Base-by-base conservation (phyloP, 805 yeast genomes). In the Starmerella floris region DNA sequence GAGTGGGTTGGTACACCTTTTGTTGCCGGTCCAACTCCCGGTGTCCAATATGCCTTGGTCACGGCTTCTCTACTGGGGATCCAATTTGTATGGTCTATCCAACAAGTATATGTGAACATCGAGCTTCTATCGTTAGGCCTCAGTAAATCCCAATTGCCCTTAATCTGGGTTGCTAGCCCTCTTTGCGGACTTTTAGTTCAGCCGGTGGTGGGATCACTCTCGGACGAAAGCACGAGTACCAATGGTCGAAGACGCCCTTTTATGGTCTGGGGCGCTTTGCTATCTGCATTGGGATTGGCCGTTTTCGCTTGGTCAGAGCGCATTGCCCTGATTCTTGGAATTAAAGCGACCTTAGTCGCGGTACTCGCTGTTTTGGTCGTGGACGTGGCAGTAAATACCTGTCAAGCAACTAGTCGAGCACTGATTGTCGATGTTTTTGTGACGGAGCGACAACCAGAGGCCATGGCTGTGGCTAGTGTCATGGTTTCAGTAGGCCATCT, bases 81-180 rank as follows among this genome's bases (percentile, higher is more conserved):
- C 19, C 81, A 76, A 53, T 58, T 76, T 40, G 73, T 80, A 0
- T 76, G 82, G 81, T 72, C 76, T 3, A 67, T 77, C 1, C 81
- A 76, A 56, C 76, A 76, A 52, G 68, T 77, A 4, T 76, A 74
- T 48, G 79, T 79, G 3, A 74, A 77, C 3, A 77, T 80, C 0
- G 75, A 69, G 50, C 55, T 76, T 15, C 57, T 75, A n/a, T 72
- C 77, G 0, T 58, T 76, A n/a, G 82, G 82, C 4, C 62, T 76
- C 37, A 69, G 79, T 2, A 75, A 74, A 51, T 67, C 72, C 20
- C 51, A 66, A 0, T 56, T 76, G 50, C 74, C 79, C 5, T 59
- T 76, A 36, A 69, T 76, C 3, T 76, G 82, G 83, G 66, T 76
- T 20, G 79, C 80, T 1, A 80, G 82, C 2, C 82, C 83, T 0